Evolutionary conservation across 2,329 filamentous ascomycete species (phyloP), one percentile per base, ranked within the genome.

Genomic region (Alternaria angustiovoidea): DNA sequence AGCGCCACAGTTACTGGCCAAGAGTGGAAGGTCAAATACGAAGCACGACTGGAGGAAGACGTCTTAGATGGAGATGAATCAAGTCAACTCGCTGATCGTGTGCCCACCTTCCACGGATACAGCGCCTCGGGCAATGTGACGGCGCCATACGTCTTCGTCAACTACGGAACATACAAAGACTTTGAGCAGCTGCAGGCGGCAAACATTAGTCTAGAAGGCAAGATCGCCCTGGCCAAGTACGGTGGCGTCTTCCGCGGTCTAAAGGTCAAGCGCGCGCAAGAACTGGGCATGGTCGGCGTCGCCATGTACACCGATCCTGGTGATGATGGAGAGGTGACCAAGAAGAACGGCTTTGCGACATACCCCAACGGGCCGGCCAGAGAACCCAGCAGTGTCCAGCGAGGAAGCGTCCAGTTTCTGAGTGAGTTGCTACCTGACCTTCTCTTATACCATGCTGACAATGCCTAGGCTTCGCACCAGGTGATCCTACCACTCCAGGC

Each of bases 101-200:
- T 98, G 24, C 93, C 94, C 1, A 94, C 91, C 0, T 98, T 98
- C 81, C 94, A 98, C 74, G 95, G 94, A 54, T 98, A 97, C 78
- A 96, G 93, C 4, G 93, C 93, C 5, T 94, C 85, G 61, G 94
- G 94, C 28, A 96, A 98, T 76, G 94, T 96, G 48, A 97, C 94
- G 0, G 93, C 88, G 3, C 87, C 88, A 14, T 95, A 92, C 66
- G 91, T 97, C 32, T 98, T 90, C 73, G 93, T 92, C 75, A 97
- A 97, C 79, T 96, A 95, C 72, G 94, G 94, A 53, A 95, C 91
- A 0, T 96, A 89, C 74, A 81, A 86, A 65, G 94, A 98, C 75
- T 98, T 89, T 66, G 90, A 95, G 69, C 93, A 96, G 65, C 84
- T 98, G 14, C 73, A 90, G 43, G 85, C 87, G 39, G 90, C 91